Base-by-base conservation (phyloP, 305 asterid genomes). In the Fraxinus xanthoxyloides region DNA sequence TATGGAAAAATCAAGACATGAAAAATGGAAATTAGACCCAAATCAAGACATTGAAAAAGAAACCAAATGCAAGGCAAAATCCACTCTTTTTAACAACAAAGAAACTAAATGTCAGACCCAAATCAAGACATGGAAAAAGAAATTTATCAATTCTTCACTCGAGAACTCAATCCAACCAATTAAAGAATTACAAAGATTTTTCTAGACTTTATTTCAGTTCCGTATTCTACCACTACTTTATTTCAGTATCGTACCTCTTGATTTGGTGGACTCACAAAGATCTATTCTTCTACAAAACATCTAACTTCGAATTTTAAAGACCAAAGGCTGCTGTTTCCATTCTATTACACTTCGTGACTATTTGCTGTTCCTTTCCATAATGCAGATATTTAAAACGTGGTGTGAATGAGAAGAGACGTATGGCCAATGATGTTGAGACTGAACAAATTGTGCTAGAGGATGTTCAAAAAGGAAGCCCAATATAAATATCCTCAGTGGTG, bases 351-450 rank as follows among this genome's bases (percentile, higher is more conserved):
- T 54, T 30, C 59, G 35, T 59, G 81, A 70, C n/a, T 5, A 30
- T 56, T 69, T 28, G 15, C 75, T 80, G 48, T 80, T 82, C 65
- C 46, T 65, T 85, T 80, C 79, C 82, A 72, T 77, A 70, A 61
- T 80, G 70, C 87, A 93, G 98, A 84, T 95, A 90, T 83, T 83
- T 95, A 48, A 93, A 92, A 87, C 90, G 98, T 36, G 99, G 99
- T 48, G 98, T 96, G 67, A 93, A 96, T 82, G 95, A 92, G 85
- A 91, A 93, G 91, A 98, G 99, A 2, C 94, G 94, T 51, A 98
- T 94, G 73, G 99, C 99, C 56, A 94, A 94, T 87, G 99, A 96
- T 46, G 99, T 96, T 40, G 99, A 96, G 89, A 94, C 98, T 1
- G 99, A 96, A 83, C 99, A 96, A 85, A 94, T 96, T 85, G 93